Base-by-base conservation (phyloP, 805 yeast genomes). In the Lachancea quebecensis region DNA sequence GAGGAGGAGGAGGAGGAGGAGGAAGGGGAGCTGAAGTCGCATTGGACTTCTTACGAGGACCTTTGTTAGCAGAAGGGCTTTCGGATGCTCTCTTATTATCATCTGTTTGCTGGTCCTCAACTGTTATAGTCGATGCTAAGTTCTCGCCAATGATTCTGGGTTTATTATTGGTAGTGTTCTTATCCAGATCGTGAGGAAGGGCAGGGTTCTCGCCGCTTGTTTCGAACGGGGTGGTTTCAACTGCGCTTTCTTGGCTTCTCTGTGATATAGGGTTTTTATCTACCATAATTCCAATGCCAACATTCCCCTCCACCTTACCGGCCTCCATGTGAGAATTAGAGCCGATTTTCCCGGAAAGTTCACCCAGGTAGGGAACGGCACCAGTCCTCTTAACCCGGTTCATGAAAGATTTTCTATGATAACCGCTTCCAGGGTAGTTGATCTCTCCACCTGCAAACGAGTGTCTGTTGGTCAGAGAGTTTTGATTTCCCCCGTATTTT, bases 401-500 rank as follows among this genome's bases (percentile, higher is more conserved):
- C 46, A 62, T 56, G 35, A 64, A 62, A 1, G 61, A 49, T 32
- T 51, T 57, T 45, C 54, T 50, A 40, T 52, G 53, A 43, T 49
- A 49, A 10, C 47, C 41, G 35, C 45, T 53, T 44, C 45, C 46
- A 25, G 41, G 50, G 38, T 41, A 44, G 6, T 38, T 38, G 29
- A 38, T 14, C 3, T 48, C 46, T 17, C 47, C 32, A 15, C 44
- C 47, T 1, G 35, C 39, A 33, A 10, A 30, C 11, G 39, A 25
- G 15, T 27, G 17, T n/a, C 47, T 35, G 10, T 35, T 18, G 28
- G 10, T 21, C 17, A 29, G 14, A 14, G 32, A 41, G 10, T 45
- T 51, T 42, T 55, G 58, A 4, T 60, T 64, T 10, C 59, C 57
- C 6, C 62, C 64, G 48, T 62, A 65, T 44, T 63, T 65, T 33